A percentile compares a stretch with the other conserved stretches of the same genome.
phyloP scores from a whole-genome alignment of 257 asterid species.

The Henckelia pumila region DNA sequence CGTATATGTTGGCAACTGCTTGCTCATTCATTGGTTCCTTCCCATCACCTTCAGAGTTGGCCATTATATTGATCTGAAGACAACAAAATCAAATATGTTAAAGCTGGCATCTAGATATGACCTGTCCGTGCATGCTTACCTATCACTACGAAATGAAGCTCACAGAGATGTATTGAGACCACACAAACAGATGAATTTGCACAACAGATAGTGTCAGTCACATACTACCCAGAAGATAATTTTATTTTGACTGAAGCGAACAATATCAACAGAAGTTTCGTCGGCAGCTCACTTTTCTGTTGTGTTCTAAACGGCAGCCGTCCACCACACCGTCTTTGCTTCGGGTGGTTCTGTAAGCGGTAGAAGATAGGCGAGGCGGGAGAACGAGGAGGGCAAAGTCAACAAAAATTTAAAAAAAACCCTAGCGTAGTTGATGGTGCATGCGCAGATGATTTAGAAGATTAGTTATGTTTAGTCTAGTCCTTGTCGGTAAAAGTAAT shows the following conservation, averaged over 20 bases:
- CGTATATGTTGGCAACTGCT: slow-evolving; percentile 50
- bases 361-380: no score
- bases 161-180: neutral
- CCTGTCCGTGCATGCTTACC: neutral
- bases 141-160: neutral
- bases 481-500: no score
- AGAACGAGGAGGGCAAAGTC: no score
- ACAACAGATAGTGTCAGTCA: neutral
- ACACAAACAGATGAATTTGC: neutral
- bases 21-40: slow-evolving; percentile 67
- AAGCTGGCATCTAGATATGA: neutral
- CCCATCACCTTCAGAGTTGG: slow-evolving; percentile 48
- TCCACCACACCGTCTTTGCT: no score
- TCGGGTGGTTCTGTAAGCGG: no score
- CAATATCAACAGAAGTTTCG: no score
- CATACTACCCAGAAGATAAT: neutral
- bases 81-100: neutral
- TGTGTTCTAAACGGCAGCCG: no score
- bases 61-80: slow-evolving; percentile 49
- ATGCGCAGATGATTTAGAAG: no score
- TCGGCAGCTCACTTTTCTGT: neutral
- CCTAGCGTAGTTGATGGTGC: no score
- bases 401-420: no score
- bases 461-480: no score
- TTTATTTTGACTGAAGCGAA: neutral